phyloP scores from a whole-genome alignment of 164 flowering plant species.

The Stephania japonica region DNA sequence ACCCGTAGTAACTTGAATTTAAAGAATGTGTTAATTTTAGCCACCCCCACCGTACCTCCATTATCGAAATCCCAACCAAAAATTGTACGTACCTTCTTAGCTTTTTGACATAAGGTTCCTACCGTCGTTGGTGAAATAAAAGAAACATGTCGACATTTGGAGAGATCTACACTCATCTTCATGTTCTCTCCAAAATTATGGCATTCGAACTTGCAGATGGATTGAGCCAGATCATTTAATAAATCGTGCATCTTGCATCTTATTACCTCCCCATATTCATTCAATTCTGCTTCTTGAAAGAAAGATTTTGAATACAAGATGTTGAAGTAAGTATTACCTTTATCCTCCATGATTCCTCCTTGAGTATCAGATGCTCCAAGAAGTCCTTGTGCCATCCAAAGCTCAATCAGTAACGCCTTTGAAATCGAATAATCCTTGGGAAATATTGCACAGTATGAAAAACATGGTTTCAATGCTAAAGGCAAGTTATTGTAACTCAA shows the following conservation, averaged over 20 bases:
- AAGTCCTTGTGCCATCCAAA: conserved; percentile 12
- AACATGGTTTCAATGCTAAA: conserved; percentile 3
- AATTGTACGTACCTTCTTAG: neutral
- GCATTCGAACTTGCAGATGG: neutral
- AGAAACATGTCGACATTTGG: neutral
- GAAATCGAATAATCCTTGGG: conserved; percentile 1
- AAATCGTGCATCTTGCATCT: conserved; percentile 17
- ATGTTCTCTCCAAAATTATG: neutral
- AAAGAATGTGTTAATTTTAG: neutral
- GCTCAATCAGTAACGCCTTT: neutral
- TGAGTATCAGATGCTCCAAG: neutral
- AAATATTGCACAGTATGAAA: conserved; percentile 6
- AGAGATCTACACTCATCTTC: neutral
- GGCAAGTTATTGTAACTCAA: conserved; percentile 2
- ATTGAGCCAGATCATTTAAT: conserved; percentile 8
- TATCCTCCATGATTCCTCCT: neutral
- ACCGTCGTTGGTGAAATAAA: neutral
- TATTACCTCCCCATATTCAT: neutral
- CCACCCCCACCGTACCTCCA: too few relatives aligned
- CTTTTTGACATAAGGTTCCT: neutral
- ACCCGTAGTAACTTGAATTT: conserved; percentile 4
- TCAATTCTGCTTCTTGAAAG: neutral
- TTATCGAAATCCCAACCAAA: too few relatives aligned
- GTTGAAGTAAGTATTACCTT: conserved; percentile 3
- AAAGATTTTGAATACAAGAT: conserved; percentile 1